Evolutionary conservation across 805 yeast genomes (phyloP), one percentile per base, ranked within the genome.

Genomic region (Cyberlindnera saturnus): DNA sequence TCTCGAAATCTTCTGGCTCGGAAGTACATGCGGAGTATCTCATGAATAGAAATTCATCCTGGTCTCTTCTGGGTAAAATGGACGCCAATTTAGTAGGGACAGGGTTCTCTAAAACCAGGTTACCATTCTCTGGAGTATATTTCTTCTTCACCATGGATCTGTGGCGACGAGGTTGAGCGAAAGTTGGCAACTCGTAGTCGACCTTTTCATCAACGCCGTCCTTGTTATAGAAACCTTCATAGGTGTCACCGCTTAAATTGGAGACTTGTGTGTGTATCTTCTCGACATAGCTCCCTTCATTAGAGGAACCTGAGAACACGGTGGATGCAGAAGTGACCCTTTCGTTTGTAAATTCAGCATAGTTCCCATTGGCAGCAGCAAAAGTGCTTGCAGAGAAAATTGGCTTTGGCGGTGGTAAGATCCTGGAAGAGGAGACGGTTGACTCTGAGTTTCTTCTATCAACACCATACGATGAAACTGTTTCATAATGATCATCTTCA

Each of bases 11-110:
- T 63, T 90, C 93, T 2, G 99, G 96, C 44, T 85, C 90, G 1
- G 95, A 74, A 1, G 99, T 93, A 59, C 96, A 90, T 0, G 99
- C 99, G 0, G 98, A 87, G 63, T 93, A 93, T 52, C 96, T 81
- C 97, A 93, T 90, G 65, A 87, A 87, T 14, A 93, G 82, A 61
- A 88, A 93, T 63, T 93, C 99, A 43, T 93, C 96, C 50, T 83
- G 82, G 50, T 87, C 95, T 38, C 93, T 79, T 54, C 88, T 73
- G 5, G 97, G 95, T 43, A 95, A 67, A 51, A 89, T 90, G 48
- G 85, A 81, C 52, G 82, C 79, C 45, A 93, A 71, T 48, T 90
- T 93, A 19, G 89, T 81, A 13, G 99, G 98, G 39, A 93, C 83
- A 4, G 98, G 96, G 56, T 95, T 91, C 60, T 93, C 97, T 43